A percentile compares a stretch with the other conserved stretches of the same genome.
Evolutionary conservation across 192 early-diverging fungal species (phyloP).

Genomic region (Backusella mclennaniae): DNA sequence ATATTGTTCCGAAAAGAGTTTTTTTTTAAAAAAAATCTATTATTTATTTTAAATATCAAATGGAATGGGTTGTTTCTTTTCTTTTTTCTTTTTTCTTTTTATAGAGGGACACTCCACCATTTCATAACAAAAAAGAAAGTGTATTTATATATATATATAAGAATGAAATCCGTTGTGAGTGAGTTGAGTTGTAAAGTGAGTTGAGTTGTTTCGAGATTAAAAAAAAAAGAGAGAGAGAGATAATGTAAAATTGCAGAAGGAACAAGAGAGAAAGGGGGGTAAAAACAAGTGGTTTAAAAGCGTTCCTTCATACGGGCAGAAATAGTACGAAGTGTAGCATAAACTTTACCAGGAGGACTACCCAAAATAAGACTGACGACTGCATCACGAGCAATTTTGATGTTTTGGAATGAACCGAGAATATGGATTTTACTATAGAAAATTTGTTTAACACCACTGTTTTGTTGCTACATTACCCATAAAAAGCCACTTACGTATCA

Average conservation of each 20-base stretch:
- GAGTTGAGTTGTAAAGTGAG: not conserved
- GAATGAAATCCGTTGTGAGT: not conserved
- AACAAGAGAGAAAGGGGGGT: too few species aligned
- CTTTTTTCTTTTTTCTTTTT: not conserved
- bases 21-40: not conserved
- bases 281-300: constrained; percentile 54
- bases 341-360: constrained; percentile 95
- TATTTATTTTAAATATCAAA: not conserved
- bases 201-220: not conserved
- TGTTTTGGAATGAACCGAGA: constrained; percentile 94
- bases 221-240: not conserved
- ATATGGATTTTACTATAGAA: constrained; percentile 83
- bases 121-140: not conserved
- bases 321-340: constrained; percentile 84
- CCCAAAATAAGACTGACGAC: constrained; percentile 90
- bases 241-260: too few species aligned
- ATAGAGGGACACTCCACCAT: not conserved
- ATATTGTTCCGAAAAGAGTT: too few species aligned
- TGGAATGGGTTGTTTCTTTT: not conserved
- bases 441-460: not conserved
- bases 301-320: constrained; percentile 92
- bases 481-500: constrained; percentile 62
- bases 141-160: not conserved
- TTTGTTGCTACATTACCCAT: too few species aligned
- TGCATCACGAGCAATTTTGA: constrained; percentile 93